These are phyloP conservation scores for Suillus clintonianus DNA, from an alignment of 768 basidiomycete genomes.

Conservation along the genomic window DNA sequence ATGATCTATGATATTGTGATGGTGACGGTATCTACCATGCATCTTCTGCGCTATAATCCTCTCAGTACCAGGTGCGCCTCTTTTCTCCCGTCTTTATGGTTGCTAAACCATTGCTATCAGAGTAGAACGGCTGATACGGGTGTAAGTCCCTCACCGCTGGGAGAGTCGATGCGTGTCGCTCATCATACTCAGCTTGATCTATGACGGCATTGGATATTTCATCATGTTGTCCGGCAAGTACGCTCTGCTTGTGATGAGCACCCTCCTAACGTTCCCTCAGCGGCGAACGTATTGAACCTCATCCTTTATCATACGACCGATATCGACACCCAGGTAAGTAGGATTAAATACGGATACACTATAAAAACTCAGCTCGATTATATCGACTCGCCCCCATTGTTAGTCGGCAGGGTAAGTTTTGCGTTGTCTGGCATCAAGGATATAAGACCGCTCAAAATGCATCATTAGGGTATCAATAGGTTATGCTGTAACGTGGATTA, in stretches of 20 bases:
- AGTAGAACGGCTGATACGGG: constrained; percentile 26
- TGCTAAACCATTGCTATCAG: constrained; percentile 16
- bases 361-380: background rate
- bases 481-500: constrained; percentile 60
- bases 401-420: constrained; percentile 53
- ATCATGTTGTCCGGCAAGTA: constrained; percentile 50
- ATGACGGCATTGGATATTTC: constrained; percentile 68
- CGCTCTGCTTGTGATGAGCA: background rate
- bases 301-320: constrained; percentile 45
- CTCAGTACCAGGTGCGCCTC: too few species aligned
- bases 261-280: constrained; percentile 27
- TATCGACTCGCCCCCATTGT: constrained; percentile 3
- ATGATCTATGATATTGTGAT: too few species aligned
- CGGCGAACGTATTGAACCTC: constrained; percentile 53
- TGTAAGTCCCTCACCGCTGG: constrained; percentile 17
- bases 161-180: constrained; percentile 5
- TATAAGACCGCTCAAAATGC: background rate
- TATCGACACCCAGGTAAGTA: constrained; percentile 45
- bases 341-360: constrained; percentile 11
- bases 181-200: constrained; percentile 53
- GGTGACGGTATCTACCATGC: too few species aligned
- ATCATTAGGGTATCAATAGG: constrained; percentile 51
- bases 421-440: background rate
- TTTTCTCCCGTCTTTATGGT: background rate
- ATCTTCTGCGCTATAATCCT: too few species aligned